Percentiles rank a stretch among this genome's conserved stretches.
Conservation (phyloP, 208 protist genomes). For the Lotmaria passim region DNA sequence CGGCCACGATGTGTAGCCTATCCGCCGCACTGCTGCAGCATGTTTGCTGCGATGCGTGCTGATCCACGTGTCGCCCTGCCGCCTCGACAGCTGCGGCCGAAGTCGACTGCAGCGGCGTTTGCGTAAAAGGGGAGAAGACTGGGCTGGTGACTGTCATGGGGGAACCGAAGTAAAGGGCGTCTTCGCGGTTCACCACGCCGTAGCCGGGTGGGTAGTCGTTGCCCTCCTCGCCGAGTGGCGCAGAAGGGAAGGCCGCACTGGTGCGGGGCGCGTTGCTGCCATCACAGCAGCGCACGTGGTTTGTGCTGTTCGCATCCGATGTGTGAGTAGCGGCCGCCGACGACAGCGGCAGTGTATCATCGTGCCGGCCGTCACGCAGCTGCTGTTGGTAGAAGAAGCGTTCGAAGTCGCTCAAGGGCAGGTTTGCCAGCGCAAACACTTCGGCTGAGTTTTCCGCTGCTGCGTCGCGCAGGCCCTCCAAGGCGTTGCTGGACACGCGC, state of each 20-base stretch:
- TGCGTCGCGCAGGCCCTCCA: conserved; percentile 29
- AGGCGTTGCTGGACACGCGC: conserved; percentile 28
- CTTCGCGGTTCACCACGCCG: conserved; percentile 15
- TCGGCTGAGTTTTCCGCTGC: conserved; percentile 48
- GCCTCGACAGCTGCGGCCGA: background rate
- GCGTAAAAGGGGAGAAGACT: background rate
- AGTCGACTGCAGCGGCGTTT: background rate
- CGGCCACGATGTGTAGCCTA: background rate
- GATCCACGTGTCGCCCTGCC: background rate
- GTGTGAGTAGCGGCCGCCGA: background rate
- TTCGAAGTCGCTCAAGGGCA: conserved; percentile 53
- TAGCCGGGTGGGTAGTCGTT: background rate
- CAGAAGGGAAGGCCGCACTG: background rate
- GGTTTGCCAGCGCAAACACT: conserved; percentile 35
- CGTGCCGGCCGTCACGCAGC: conserved; percentile 23
- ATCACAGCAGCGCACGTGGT: background rate
- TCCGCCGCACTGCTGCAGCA: background rate
- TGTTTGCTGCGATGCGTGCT: background rate
- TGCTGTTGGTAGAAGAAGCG: conserved; percentile 64
- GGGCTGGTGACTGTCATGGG: conserved; percentile 17
- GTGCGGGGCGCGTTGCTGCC: background rate
- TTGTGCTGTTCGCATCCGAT: background rate
- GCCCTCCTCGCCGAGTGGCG: background rate
- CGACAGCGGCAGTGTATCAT: background rate
- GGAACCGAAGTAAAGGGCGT: conserved; percentile 23